Evolutionary conservation across 2,329 filamentous ascomycete species (phyloP), one percentile per base, ranked within the genome.

Genomic region (Pestalotiopsis fici): DNA sequence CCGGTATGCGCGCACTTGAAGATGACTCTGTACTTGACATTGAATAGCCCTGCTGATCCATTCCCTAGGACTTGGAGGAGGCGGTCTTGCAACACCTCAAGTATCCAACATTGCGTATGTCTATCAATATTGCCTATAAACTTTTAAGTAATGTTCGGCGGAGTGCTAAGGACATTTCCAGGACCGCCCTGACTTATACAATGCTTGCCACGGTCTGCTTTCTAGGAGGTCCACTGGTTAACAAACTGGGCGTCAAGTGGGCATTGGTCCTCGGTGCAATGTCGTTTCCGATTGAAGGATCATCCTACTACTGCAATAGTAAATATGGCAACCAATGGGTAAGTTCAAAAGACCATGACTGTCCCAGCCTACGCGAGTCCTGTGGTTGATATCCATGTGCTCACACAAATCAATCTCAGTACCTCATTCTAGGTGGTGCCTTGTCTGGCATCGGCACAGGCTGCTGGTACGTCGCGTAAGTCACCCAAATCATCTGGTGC

Each of bases 261-360:
- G 76, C 81, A 9, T 69, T 84, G 37, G 81, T 83, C 7, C 77
- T 84, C 54, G 82, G 82, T 7, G 74, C 75, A 21, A 73, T 74
- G 67, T 77, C 77, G 2, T 84, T 84, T 55, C 82, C 82, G 7
- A 83, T 84, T 39, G 77, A 78, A 23, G 82, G 82, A 3, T 83
- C 82, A 0, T 81, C 82, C 11, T 84, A 84, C 69, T 84, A 84
- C 70, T 82, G 80, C 72, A 84, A 84, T 56, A 83, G 80, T 73
- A 83, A 83, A 70, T 84, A 82, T 67, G 82, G 82, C 4, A 83
- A 78, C 55, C 82, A 84, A 72, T 84, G 82, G 81, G 82, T 83
- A 64, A 70, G 82, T 70, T 5, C n/a, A n/a, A 2, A 50, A 9
- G 1, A 2, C 3, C 3, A n/a, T 1, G 64, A 9, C 31, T 27